A percentile compares a stretch with the other conserved stretches of the same genome.
Evolutionary conservation across 1,284 basidiomycete species (phyloP).

Genomic region (Inonotus obliquus): DNA sequence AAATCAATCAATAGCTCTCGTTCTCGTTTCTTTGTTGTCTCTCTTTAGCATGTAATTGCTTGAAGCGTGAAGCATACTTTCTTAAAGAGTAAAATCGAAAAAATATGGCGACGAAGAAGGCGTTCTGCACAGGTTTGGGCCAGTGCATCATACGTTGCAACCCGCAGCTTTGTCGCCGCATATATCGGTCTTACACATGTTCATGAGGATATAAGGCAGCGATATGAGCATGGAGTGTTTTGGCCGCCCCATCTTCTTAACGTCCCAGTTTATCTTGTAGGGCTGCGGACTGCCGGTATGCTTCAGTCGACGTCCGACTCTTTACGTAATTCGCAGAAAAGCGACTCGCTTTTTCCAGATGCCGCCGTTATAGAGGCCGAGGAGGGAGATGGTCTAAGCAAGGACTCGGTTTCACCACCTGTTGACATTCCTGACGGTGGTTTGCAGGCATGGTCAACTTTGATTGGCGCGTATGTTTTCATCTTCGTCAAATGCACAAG

Average conservation of each 20-base stretch:
- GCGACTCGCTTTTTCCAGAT: not conserved
- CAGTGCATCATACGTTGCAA: too few species aligned
- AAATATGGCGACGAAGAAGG: not conserved
- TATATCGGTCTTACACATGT: not conserved
- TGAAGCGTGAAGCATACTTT: not conserved
- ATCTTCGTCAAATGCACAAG: not conserved
- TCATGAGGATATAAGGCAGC: not conserved
- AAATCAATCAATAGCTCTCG: too few species aligned
- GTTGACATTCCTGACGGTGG: conserved; percentile 10
- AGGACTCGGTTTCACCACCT: too few species aligned
- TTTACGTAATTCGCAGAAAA: not conserved
- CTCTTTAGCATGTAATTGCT: too few species aligned
- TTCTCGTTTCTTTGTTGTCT: too few species aligned
- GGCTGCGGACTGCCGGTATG: not conserved
- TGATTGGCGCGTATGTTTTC: conserved; percentile 13
- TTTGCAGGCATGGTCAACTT: conserved; percentile 11
- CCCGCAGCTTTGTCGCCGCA: not conserved
- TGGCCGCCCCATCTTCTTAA: not conserved
- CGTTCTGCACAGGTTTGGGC: too few species aligned
- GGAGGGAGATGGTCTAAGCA: not conserved
- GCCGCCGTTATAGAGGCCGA: not conserved
- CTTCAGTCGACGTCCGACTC: not conserved
- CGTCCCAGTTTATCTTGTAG: not conserved
- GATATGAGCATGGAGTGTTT: not conserved
- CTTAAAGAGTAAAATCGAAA: not conserved